Conservation (phyloP, 148 eudicot genomes). For the Talinum fruticosum region DNA sequence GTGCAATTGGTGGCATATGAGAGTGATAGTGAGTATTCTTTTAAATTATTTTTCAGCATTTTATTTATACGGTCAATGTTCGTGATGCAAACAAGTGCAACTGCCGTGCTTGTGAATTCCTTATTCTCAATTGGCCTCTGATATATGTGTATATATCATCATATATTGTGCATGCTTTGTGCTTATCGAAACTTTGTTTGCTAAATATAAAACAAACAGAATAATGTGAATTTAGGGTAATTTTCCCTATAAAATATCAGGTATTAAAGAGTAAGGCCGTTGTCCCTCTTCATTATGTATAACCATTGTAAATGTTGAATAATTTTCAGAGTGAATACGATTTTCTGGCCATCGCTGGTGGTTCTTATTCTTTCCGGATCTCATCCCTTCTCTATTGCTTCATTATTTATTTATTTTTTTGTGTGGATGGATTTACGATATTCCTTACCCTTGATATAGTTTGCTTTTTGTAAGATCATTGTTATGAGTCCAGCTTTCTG, state of each 20-base stretch:
- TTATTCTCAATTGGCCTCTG: background rate
- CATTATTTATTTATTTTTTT: too few species aligned
- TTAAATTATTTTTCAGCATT: background rate
- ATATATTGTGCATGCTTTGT: too few species aligned
- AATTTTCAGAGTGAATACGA: background rate
- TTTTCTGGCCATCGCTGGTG: background rate
- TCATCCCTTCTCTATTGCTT: background rate
- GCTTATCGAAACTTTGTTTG: background rate
- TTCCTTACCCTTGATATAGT: too few species aligned
- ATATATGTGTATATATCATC: background rate
- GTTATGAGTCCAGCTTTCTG: background rate
- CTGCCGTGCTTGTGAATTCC: background rate
- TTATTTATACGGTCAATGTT: background rate
- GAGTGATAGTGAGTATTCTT: conserved; percentile 59
- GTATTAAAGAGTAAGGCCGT: too few species aligned
- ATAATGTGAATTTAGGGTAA: background rate
- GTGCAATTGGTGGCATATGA: conserved; percentile 61
- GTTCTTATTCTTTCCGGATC: background rate
- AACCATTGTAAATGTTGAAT: background rate
- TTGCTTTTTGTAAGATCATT: background rate
- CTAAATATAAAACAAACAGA: background rate
- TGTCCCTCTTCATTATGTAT: background rate
- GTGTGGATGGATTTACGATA: too few species aligned
- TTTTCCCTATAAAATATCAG: too few species aligned
- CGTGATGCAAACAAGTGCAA: background rate